phyloP scores from a whole-genome alignment of 768 basidiomycete species.

The Nidula microcarpa region DNA sequence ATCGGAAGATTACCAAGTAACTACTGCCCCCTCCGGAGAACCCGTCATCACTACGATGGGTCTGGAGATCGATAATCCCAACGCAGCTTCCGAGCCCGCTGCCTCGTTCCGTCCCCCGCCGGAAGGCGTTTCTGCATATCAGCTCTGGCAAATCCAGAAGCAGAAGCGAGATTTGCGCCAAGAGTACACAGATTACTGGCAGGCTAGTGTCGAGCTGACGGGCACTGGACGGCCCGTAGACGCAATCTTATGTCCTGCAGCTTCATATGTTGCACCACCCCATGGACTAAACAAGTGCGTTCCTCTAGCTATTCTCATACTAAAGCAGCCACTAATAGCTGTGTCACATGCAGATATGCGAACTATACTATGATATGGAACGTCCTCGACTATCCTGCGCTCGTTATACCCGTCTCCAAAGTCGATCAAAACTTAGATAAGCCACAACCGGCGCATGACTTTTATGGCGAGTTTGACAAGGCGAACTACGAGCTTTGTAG shows the following conservation, averaged over 20 bases:
- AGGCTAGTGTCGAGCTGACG: slow-evolving; percentile 43
- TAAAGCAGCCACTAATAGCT: not conserved
- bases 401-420: slow-evolving; percentile 60
- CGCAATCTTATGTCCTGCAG: slow-evolving; percentile 65
- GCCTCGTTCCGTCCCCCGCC: slow-evolving; percentile 18
- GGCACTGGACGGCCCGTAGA: slow-evolving; percentile 74
- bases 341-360: slow-evolving; percentile 29
- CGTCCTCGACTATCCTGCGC: slow-evolving; percentile 59
- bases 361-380: slow-evolving; percentile 68
- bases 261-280: slow-evolving; percentile 57
- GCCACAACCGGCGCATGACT: slow-evolving; percentile 39
- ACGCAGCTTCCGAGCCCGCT: slow-evolving; percentile 2
- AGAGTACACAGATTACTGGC: slow-evolving; percentile 63
- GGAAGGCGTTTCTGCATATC: slow-evolving; percentile 43
- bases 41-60: slow-evolving; percentile 50
- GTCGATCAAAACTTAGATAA: slow-evolving; percentile 55
- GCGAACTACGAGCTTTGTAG: slow-evolving; percentile 50
- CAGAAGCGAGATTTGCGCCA: slow-evolving; percentile 44
- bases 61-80: slow-evolving; percentile 19
- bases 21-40: slow-evolving; percentile 42
- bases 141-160: slow-evolving; percentile 68
- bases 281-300: slow-evolving; percentile 57
- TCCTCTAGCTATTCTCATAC: not conserved
- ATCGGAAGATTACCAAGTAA: slow-evolving; percentile 38
- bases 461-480: slow-evolving; percentile 46